phyloP scores from a whole-genome alignment of 805 yeast species.

The Metschnikowia gruessii region DNA sequence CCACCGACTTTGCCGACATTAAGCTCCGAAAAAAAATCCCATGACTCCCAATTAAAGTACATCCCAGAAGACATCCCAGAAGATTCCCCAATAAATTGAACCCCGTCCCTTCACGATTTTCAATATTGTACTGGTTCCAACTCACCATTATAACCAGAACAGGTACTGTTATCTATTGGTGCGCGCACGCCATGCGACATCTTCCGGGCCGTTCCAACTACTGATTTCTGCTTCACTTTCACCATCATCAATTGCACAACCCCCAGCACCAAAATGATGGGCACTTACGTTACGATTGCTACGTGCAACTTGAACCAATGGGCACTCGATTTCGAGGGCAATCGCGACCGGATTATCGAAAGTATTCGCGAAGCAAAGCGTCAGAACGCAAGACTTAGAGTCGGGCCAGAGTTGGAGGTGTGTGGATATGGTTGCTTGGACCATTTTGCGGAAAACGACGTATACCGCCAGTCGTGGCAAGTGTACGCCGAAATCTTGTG shows the following conservation, averaged over 20 bases:
- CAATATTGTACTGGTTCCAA: too few species aligned
- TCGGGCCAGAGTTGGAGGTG: constrained; percentile 95
- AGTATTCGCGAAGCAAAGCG: constrained; percentile 76
- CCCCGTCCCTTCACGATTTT: too few species aligned
- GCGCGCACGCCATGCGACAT: background rate
- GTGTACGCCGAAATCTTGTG: constrained; percentile 75
- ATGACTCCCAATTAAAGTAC: too few species aligned
- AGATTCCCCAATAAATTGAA: too few species aligned
- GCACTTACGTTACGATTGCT: constrained; percentile 82
- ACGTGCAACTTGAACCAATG: constrained; percentile 97
- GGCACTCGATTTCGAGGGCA: constrained; percentile 98
- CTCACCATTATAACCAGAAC: too few species aligned
- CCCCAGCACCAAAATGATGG: constrained; percentile 47
- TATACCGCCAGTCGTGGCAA: constrained; percentile 91
- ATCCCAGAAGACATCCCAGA: too few species aligned
- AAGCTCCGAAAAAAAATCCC: too few species aligned
- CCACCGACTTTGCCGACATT: too few species aligned
- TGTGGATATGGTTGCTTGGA: constrained; percentile 95
- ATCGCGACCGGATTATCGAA: constrained; percentile 83
- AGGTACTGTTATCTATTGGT: constrained; percentile 2
- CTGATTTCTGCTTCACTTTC: too few species aligned
- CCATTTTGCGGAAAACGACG: constrained; percentile 88
- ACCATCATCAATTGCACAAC: too few species aligned
- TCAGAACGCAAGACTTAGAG: constrained; percentile 75
- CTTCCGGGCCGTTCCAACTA: too few species aligned